Conservation (phyloP, 1,139 yeast genomes). For the Taphrina wiesneri region DNA sequence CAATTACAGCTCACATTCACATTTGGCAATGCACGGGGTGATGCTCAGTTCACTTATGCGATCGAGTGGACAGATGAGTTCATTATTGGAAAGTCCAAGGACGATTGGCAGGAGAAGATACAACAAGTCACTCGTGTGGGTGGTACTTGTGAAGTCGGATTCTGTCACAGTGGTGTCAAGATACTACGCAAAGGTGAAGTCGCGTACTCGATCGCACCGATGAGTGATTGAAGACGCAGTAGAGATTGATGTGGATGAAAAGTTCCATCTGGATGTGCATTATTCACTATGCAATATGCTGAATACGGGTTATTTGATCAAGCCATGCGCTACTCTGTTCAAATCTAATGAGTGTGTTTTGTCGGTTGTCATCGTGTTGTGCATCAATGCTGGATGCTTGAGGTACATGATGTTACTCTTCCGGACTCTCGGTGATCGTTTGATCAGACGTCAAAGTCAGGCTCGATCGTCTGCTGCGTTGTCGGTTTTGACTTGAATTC, state of each 20-base stretch:
- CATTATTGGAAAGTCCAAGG: neutral
- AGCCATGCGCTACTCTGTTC: neutral
- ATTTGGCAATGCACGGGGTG: neutral
- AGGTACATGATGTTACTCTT: neutral
- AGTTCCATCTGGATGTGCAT: neutral
- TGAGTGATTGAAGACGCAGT: too few relatives aligned
- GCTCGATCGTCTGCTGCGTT: neutral
- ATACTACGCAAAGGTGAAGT: neutral
- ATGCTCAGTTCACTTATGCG: neutral
- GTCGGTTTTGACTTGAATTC: neutral
- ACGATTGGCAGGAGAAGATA: neutral
- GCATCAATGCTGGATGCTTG: neutral
- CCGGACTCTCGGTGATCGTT: neutral
- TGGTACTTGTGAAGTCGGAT: neutral
- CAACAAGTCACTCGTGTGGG: neutral
- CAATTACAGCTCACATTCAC: neutral
- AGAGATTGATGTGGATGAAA: too few relatives aligned
- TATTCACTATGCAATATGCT: neutral
- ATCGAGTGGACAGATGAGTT: neutral
- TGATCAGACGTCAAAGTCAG: neutral
- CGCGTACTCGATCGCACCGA: neutral
- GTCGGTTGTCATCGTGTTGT: neutral
- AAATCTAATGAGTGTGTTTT: neutral
- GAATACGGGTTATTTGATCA: neutral
- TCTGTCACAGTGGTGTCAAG: neutral